A percentile compares a stretch with the other conserved stretches of the same genome.
phyloP scores from a whole-genome alignment of 345 rosid species.

The Reutealis trisperma region DNA sequence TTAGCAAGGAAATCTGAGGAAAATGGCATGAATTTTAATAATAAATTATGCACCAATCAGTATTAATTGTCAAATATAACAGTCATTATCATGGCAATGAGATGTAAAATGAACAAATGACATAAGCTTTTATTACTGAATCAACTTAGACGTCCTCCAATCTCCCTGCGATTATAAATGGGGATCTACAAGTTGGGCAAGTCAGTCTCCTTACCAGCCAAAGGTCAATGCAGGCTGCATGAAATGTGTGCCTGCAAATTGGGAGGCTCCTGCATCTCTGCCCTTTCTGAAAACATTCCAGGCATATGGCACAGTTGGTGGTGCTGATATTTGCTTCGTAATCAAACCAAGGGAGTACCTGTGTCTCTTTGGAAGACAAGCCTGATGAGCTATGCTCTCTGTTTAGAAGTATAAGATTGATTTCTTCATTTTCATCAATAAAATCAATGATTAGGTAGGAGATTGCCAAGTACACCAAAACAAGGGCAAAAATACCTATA shows the following conservation, averaged over 20 bases:
- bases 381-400: neutral
- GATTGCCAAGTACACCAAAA: slow-evolving; percentile 22
- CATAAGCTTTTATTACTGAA: neutral
- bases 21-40: too few species aligned
- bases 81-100: too few species aligned
- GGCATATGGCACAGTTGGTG: slow-evolving; percentile 27
- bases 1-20: too few species aligned
- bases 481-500: slow-evolving; percentile 8
- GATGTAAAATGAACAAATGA: too few species aligned
- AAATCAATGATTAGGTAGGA: slow-evolving; percentile 26
- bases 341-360: slow-evolving; percentile 31
- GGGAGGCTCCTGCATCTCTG: slow-evolving; percentile 32
- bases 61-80: too few species aligned
- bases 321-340: neutral
- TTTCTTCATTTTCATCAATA: neutral
- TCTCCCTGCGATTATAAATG: neutral
- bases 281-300: slow-evolving; percentile 26
- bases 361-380: slow-evolving; percentile 21
- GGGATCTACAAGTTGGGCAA: slow-evolving; percentile 41
- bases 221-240: slow-evolving; percentile 32
- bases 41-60: too few species aligned
- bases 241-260: slow-evolving; percentile 32
- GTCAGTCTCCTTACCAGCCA: slow-evolving; percentile 31
- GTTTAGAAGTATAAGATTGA: neutral
- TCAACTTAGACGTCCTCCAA: neutral